Conservation (phyloP, 331 rosid genomes). For the Pyrus hybrid region DNA sequence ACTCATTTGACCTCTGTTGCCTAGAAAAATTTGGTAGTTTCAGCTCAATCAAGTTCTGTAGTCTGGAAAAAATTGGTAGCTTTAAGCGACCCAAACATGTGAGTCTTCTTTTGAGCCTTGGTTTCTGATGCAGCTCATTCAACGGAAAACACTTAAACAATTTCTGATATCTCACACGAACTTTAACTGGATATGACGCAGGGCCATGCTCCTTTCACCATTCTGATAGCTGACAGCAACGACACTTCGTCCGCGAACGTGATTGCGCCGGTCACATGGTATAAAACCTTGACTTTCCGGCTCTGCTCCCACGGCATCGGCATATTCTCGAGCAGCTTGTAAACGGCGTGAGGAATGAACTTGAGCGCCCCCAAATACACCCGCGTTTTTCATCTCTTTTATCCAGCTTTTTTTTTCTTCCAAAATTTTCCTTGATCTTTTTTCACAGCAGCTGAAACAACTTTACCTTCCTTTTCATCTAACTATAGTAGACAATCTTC, state of each 20-base stretch:
- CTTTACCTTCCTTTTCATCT: too few relatives aligned
- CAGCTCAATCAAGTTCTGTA: conserved; percentile 95
- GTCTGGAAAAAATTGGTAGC: conserved; percentile 93
- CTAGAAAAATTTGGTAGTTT: conserved; percentile 76
- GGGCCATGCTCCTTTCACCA: conserved; percentile 98
- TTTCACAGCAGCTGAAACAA: too few relatives aligned
- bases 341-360: conserved; percentile 92
- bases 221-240: not conserved
- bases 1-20: conserved; percentile 92
- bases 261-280: conserved; percentile 95
- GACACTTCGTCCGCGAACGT: conserved; percentile 49
- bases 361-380: conserved; percentile 97
- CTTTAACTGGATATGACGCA: conserved; percentile 90
- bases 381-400: conserved; percentile 61
- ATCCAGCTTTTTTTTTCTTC: too few relatives aligned
- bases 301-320: conserved; percentile 99
- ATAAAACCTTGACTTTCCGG: conserved; percentile 88
- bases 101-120: conserved; percentile 92
- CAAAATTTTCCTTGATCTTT: too few relatives aligned
- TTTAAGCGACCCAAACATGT: conserved; percentile 77
- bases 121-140: conserved; percentile 94
- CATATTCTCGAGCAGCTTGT: conserved; percentile 92
- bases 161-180: conserved; percentile 89
- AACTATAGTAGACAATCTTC: too few relatives aligned
- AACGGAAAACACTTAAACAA: conserved; percentile 82